phyloP scores from a whole-genome alignment of 768 basidiomycete genomes.

The Serendipita sp. region DNA sequence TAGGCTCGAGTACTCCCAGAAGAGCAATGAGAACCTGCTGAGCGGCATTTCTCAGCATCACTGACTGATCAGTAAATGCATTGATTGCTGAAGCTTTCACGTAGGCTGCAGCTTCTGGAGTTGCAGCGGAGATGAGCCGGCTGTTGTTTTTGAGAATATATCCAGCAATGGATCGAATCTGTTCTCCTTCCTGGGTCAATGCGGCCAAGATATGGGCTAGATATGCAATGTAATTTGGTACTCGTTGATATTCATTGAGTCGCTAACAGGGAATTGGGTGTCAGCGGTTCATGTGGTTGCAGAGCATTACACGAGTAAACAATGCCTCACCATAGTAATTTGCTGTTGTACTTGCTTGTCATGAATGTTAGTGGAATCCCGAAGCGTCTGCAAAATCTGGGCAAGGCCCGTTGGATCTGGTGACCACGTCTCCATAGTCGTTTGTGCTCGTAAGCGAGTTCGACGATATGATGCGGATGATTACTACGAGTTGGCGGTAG shows the following conservation, averaged over 20 bases:
- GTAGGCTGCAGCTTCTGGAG: slow-evolving; percentile 49
- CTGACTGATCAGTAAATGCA: slow-evolving; percentile 63
- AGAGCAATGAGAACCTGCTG: slow-evolving; percentile 85
- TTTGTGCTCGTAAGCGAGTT: background rate
- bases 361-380: slow-evolving; percentile 72
- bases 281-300: slow-evolving; percentile 7
- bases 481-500: background rate
- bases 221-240: slow-evolving; percentile 91
- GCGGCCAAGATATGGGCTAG: slow-evolving; percentile 81
- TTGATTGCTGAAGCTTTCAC: slow-evolving; percentile 61
- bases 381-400: slow-evolving; percentile 83
- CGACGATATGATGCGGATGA: background rate
- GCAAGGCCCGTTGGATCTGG: slow-evolving; percentile 75
- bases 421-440: slow-evolving; percentile 49
- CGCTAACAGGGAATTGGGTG: slow-evolving; percentile 33
- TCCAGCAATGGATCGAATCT: slow-evolving; percentile 88
- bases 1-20: slow-evolving; percentile 73
- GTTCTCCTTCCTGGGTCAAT: slow-evolving; percentile 70
- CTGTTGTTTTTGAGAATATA: slow-evolving; percentile 95
- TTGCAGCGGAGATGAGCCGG: slow-evolving; percentile 51
- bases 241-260: slow-evolving; percentile 72
- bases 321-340: slow-evolving; percentile 56
- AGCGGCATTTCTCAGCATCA: slow-evolving; percentile 87
- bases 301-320: slow-evolving; percentile 11
- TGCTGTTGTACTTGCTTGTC: slow-evolving; percentile 49